Evolutionary conservation across 2,329 filamentous ascomycete genomes (phyloP), one percentile per base, ranked within the genome.

Genomic region (Falciphora oryzae): DNA sequence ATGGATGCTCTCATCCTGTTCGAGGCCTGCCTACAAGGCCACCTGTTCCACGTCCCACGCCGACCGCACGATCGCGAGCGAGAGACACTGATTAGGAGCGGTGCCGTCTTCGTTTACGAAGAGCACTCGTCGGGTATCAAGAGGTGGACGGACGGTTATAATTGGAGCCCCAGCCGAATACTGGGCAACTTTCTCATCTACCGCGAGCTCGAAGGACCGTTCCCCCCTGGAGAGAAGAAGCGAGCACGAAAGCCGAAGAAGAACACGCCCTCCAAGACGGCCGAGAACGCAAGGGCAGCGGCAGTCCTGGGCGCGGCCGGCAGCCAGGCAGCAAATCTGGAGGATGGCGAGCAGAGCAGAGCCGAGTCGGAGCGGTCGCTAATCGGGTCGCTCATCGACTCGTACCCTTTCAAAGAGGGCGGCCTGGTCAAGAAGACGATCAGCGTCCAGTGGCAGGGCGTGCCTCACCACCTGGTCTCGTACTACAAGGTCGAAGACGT

Each of bases 401-500:
- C 90, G 0, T 97, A 97, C 71, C 86, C 88, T 38, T 97, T 97
- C 82, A 95, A 95, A 72, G 81, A 87, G 18, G 85, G 87, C 1
- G 93, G 93, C 0, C 78, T 97, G 57, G 85, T 97, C 67, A 97
- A 97, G 82, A 97, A 97, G 80, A 97, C 93, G 0, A 93, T 97
- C 76, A 94, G 89, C 70, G 86, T 97, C 56, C 87, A 84, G 2
- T 87, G 89, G 62, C 83, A 89, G 31, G 89, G 89, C 2, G 84
- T 93, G 2, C 88, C 87, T 2, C 93, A 96, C 71, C 93, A 96
- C 71, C 79, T 97, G 63, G 92, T 97, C 57, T 93, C 90, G 22
- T 97, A 97, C 74, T 97, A 97, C 78, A 91, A 81, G 58, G 82
- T 94, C 14, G 86, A 91, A 7, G 92, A 97, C 72, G 90, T 93